Evolutionary conservation across 1,139 yeast species (phyloP).

Genomic region (Blastobotrys ciferrii): DNA sequence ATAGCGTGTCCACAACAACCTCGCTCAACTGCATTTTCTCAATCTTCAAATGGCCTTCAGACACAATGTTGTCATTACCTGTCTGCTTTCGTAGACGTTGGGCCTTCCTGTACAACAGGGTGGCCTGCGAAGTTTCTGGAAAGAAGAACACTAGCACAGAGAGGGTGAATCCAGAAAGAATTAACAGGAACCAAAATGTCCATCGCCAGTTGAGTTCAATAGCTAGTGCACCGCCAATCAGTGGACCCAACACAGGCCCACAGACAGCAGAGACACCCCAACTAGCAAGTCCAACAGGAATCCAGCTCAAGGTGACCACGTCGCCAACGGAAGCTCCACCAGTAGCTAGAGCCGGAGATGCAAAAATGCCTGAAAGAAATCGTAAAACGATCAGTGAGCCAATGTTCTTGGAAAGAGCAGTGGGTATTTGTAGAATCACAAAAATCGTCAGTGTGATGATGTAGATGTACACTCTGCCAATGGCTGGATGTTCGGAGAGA

Average conservation of each 20-base stretch:
- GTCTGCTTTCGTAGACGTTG: conserved; percentile 46
- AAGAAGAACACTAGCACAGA: conserved; percentile 40
- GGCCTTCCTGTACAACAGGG: conserved; percentile 49
- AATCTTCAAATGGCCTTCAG: conserved; percentile 11
- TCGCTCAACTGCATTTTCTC: conserved; percentile 11
- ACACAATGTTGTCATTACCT: conserved; percentile 14
- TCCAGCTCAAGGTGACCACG: conserved; percentile 33
- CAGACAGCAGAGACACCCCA: conserved; percentile 54
- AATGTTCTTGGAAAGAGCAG: conserved; percentile 49
- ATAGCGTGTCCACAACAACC: conserved; percentile 13
- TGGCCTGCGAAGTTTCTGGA: conserved; percentile 52
- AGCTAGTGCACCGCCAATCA: conserved; percentile 57
- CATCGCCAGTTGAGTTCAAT: conserved; percentile 30
- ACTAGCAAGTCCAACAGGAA: conserved; percentile 42
- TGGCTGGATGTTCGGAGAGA: conserved; percentile 47
- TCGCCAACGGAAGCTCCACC: conserved; percentile 87
- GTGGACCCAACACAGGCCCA: conserved; percentile 69
- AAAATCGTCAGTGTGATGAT: no score
- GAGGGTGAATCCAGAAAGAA: conserved; percentile 42
- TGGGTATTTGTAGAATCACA: conserved; percentile 56
- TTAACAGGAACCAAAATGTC: conserved; percentile 48
- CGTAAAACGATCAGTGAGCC: conserved; percentile 55
- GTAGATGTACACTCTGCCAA: conserved; percentile 58
- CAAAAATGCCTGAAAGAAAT: conserved; percentile 74
- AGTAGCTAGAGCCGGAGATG: conserved; percentile 81